phyloP scores from a whole-genome alignment of 352 stramenopile species.

The Phytophthora agathidicida region DNA sequence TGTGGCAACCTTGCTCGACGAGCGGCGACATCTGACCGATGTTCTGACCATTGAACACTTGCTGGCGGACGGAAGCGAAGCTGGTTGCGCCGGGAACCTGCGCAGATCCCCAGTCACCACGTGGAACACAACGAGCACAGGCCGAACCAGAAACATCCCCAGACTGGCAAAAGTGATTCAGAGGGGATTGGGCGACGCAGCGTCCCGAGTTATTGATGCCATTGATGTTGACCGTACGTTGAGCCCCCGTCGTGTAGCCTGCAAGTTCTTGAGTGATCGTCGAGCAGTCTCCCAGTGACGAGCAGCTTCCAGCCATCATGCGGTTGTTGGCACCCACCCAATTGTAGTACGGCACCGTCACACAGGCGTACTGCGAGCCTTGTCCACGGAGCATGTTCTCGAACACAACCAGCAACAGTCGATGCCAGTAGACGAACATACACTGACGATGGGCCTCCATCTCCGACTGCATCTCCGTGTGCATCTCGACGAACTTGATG shows the following conservation, averaged over 20 bases:
- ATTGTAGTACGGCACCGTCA: conserved; percentile 87
- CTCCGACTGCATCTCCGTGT: conserved; percentile 64
- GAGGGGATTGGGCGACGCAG: conserved; percentile 41
- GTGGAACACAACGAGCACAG: conserved; percentile 57
- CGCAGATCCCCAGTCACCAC: conserved; percentile 41
- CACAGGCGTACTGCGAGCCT: conserved; percentile 54
- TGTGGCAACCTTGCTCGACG: conserved; percentile 61
- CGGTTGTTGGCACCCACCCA: conserved; percentile 60
- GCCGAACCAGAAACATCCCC: conserved; percentile 11
- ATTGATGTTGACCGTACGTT: conserved; percentile 50
- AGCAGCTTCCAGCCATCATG: conserved; percentile 43
- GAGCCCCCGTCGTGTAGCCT: conserved; percentile 28
- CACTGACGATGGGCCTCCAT: conserved; percentile 59
- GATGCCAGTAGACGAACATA: conserved; percentile 89
- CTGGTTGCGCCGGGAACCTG: conserved; percentile 39
- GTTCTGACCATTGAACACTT: conserved; percentile 52
- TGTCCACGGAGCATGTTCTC: conserved; percentile 86
- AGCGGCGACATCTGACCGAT: conserved; percentile 58
- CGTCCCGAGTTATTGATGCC: conserved; percentile 39
- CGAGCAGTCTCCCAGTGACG: conserved; percentile 53
- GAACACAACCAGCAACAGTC: conserved; percentile 63
- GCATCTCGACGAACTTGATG: conserved; percentile 67
- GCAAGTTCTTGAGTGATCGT: conserved; percentile 47
- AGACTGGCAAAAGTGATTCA: conserved; percentile 68
- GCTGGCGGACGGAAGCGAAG: conserved; percentile 52